Evolutionary conservation across 2,329 filamentous ascomycete genomes (phyloP).

Genomic region (Colletotrichum siamense): DNA sequence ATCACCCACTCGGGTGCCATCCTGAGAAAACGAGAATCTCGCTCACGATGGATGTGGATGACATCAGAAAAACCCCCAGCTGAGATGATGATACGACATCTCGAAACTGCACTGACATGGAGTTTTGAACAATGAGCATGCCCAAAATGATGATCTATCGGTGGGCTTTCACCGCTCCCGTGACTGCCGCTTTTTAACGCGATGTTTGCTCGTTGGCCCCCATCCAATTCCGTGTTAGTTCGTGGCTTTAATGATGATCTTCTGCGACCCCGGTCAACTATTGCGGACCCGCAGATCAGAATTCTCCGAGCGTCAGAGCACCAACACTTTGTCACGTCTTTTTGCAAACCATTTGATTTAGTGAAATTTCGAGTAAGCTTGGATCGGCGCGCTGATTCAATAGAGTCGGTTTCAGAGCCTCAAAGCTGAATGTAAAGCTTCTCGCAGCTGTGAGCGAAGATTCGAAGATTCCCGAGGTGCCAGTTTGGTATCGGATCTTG

Average conservation of each 20-base stretch:
- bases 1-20: not conserved
- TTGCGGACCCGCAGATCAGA: not conserved
- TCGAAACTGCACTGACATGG: not conserved
- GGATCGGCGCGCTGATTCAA: not conserved
- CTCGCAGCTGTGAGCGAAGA: not conserved
- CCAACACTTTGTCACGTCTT: not conserved
- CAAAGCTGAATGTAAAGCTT: not conserved
- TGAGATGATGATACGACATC: not conserved
- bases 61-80: not conserved
- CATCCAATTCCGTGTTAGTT: not conserved
- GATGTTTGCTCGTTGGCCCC: not conserved
- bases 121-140: not conserved
- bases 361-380: not conserved
- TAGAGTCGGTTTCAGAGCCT: not conserved
- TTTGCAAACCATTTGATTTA: not conserved
- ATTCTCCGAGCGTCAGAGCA: not conserved
- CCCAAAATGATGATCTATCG: not conserved
- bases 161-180: not conserved
- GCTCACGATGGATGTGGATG: not conserved
- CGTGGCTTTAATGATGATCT: constrained; percentile 6
- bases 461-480: not conserved
- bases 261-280: not conserved
- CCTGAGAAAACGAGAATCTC: not conserved
- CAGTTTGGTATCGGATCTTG: not conserved
- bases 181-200: not conserved